phyloP scores from a whole-genome alignment of 225 moss, liverwort and hornwort genomes.

The Pleurozium schreberi region DNA sequence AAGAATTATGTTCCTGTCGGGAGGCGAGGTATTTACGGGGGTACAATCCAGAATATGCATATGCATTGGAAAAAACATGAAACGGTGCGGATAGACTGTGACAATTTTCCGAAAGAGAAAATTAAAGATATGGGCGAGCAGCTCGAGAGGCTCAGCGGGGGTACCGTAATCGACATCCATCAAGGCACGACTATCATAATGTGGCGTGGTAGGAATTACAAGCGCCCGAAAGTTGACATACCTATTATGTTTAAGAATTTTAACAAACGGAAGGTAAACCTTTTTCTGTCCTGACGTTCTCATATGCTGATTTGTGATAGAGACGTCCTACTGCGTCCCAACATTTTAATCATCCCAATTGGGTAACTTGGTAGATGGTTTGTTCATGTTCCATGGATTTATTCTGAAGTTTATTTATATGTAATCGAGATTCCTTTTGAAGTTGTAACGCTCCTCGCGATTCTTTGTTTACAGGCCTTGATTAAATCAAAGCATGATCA shows the following conservation, averaged over 20 bases:
- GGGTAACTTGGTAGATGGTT: not conserved
- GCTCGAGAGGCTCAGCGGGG: constrained; percentile 82
- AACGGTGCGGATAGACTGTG: constrained; percentile 88
- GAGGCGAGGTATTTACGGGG: constrained; percentile 92
- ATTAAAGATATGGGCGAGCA: constrained; percentile 78
- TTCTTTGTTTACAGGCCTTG: constrained; percentile 27
- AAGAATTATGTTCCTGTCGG: constrained; percentile 96
- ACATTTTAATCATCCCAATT: not conserved
- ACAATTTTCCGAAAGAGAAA: constrained; percentile 69
- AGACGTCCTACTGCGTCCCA: not conserved
- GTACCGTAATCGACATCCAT: constrained; percentile 85
- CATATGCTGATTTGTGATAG: not conserved
- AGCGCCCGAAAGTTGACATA: constrained; percentile 77
- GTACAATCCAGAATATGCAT: constrained; percentile 95
- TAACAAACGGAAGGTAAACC: constrained; percentile 82
- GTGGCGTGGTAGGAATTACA: constrained; percentile 92
- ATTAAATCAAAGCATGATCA: constrained; percentile 52
- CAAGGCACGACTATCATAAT: constrained; percentile 81
- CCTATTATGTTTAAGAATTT: constrained; percentile 78
- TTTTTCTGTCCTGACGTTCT: not conserved
- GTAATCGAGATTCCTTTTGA: not conserved
- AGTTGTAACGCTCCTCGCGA: not conserved
- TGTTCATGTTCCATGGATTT: not conserved
- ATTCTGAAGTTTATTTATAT: not conserved
- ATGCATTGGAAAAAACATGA: constrained; percentile 99